Evolutionary conservation across 139 green algal genomes (phyloP).

Genomic region (Penium margaritaceum): DNA sequence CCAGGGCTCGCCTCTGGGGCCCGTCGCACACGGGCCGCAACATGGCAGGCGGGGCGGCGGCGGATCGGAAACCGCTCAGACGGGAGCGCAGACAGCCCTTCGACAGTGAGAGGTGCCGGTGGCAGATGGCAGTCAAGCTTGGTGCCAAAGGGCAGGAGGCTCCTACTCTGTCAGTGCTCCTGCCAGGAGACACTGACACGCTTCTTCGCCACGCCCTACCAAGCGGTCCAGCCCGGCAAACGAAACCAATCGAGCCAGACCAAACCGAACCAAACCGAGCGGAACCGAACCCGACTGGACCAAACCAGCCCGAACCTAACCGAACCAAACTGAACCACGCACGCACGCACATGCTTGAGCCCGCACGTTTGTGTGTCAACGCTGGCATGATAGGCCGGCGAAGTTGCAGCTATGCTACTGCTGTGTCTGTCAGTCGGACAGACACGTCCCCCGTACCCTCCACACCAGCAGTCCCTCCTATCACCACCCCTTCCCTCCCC

Average conservation of each 20-base stretch:
- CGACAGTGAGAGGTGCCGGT: neutral
- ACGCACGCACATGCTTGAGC: neutral
- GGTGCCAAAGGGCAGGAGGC: too few species aligned
- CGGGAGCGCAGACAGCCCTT: neutral
- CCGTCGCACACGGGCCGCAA: neutral
- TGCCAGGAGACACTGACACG: too few species aligned
- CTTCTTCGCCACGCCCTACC: too few species aligned
- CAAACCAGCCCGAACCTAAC: too few species aligned
- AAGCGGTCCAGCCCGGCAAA: too few species aligned
- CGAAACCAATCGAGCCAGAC: too few species aligned
- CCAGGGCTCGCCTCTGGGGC: neutral
- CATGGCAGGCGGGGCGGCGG: neutral
- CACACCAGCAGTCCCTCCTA: neutral
- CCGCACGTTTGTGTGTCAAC: neutral
- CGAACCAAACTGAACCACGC: neutral
- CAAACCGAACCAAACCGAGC: too few species aligned
- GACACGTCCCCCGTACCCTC: neutral
- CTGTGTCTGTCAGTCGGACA: too few species aligned
- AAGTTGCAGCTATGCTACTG: too few species aligned
- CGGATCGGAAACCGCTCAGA: neutral
- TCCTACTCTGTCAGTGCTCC: too few species aligned
- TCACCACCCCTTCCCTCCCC: neutral
- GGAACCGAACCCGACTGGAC: too few species aligned
- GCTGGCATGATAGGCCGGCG: too few species aligned
- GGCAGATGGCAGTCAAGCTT: neutral